Conservation (phyloP, 2,329 filamentous ascomycete genomes). For the Chrysoporthe austroafricana region DNA sequence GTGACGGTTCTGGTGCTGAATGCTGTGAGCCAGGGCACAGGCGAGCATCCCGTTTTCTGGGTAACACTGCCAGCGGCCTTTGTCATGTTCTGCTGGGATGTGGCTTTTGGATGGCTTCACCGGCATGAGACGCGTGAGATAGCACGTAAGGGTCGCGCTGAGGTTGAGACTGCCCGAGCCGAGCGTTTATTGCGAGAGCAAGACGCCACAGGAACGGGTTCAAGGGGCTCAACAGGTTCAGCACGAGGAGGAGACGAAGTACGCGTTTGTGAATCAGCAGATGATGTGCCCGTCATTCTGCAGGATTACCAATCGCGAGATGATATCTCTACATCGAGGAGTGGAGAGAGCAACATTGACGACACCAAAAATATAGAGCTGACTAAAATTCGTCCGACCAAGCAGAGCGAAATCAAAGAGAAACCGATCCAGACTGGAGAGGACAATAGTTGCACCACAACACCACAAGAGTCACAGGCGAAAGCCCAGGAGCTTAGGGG, state of each 20-base stretch:
- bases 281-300: neutral
- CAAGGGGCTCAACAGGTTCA: slow-evolving; percentile 1
- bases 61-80: slow-evolving; percentile 71
- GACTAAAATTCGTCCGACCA: neutral
- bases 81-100: slow-evolving; percentile 71
- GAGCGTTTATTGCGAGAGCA: slow-evolving; percentile 43
- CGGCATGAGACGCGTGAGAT: slow-evolving; percentile 66
- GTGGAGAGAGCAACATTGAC: slow-evolving; percentile 26
- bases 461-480: neutral
- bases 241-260: neutral
- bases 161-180: slow-evolving; percentile 48
- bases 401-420: neutral
- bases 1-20: slow-evolving; percentile 69
- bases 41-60: slow-evolving; percentile 65
- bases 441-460: neutral
- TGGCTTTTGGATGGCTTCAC: slow-evolving; percentile 65
- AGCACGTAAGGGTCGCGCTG: slow-evolving; percentile 57
- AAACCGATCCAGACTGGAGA: neutral
- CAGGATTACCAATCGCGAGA: slow-evolving; percentile 7
- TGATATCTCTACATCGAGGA: slow-evolving; percentile 1
- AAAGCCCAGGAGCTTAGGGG: too few relatives aligned
- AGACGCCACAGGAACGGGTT: slow-evolving; percentile 30
- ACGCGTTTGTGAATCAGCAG: neutral
- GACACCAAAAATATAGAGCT: slow-evolving; percentile 29
- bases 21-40: slow-evolving; percentile 55